Percentiles rank a stretch among this genome's conserved stretches.
These are phyloP conservation scores for Ceriops tagal DNA, from an alignment of 345 rosid genomes.

Conservation along the genomic window DNA sequence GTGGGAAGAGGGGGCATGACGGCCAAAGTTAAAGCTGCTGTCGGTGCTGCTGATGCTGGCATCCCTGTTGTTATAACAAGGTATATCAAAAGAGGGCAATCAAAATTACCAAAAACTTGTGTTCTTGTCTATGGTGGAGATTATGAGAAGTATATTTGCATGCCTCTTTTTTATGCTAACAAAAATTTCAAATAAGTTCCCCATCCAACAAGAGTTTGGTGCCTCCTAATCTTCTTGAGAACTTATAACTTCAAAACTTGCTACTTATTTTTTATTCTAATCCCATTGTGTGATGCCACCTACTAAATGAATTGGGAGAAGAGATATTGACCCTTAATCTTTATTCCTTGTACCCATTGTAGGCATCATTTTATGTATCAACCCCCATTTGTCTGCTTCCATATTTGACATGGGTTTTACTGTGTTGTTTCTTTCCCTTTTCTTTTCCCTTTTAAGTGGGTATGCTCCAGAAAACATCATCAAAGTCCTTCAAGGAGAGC, in stretches of 20 bases:
- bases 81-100: constrained; percentile 26
- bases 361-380: not conserved
- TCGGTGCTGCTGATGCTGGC: constrained; percentile 82
- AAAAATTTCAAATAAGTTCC: not conserved
- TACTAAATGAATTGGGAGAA: not conserved
- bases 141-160: not conserved
- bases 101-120: not conserved
- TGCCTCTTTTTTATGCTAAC: not conserved
- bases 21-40: constrained; percentile 97
- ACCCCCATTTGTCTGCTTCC: not conserved
- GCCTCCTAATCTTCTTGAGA: not conserved
- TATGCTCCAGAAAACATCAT: constrained; percentile 64
- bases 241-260: not conserved
- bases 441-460: constrained; percentile 50
- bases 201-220: not conserved
- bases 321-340: not conserved
- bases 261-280: not conserved
- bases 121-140: not conserved
- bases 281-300: not conserved
- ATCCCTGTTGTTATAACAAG: constrained; percentile 96
- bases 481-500: constrained; percentile 83
- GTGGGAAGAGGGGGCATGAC: constrained; percentile 99
- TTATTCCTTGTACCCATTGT: not conserved
- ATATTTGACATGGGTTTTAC: not conserved
- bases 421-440: not conserved